Conservation (phyloP, 495 filamentous ascomycete species). For the Penicillium coffeae region DNA sequence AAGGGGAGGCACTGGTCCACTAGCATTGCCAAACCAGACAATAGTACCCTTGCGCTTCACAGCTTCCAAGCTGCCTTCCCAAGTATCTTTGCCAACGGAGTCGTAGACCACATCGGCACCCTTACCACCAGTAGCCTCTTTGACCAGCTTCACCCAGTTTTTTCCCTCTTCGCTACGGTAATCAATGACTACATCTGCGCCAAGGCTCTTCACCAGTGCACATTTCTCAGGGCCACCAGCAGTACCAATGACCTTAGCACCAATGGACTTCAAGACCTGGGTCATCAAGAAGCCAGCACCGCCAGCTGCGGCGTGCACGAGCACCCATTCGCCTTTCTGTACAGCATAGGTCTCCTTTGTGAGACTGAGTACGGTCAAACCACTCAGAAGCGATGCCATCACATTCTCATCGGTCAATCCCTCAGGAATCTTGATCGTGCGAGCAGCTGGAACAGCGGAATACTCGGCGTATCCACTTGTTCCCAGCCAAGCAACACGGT, state of each 20-base stretch:
- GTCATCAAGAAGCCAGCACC: slow-evolving; percentile 77
- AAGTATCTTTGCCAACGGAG: slow-evolving; percentile 82
- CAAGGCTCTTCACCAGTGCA: slow-evolving; percentile 60
- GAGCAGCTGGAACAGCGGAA: slow-evolving; percentile 54
- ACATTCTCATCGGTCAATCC: slow-evolving; percentile 57
- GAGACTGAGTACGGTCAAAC: slow-evolving; percentile 79
- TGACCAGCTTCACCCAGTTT: slow-evolving; percentile 60
- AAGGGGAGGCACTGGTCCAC: slow-evolving; percentile 75
- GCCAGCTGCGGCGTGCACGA: slow-evolving; percentile 88
- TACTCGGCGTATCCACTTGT: slow-evolving; percentile 73
- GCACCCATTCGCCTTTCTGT: slow-evolving; percentile 73
- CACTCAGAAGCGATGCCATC: slow-evolving; percentile 72
- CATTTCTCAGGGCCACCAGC: slow-evolving; percentile 72
- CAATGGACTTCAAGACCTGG: slow-evolving; percentile 68
- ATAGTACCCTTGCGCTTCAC: slow-evolving; percentile 80
- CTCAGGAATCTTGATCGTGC: slow-evolving; percentile 61
- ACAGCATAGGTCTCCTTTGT: slow-evolving; percentile 74
- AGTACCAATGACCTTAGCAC: slow-evolving; percentile 80
- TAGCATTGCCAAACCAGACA: slow-evolving; percentile 84
- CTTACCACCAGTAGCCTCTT: slow-evolving; percentile 63
- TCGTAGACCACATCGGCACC: slow-evolving; percentile 86
- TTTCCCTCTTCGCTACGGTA: slow-evolving; percentile 62
- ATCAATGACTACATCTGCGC: slow-evolving; percentile 71
- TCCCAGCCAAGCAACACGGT: slow-evolving; percentile 64
- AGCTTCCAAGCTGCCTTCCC: slow-evolving; percentile 76